Percentiles rank a stretch among this genome's conserved stretches.
These are phyloP conservation scores for Didymella arachidicola DNA, from an alignment of 2,329 filamentous ascomycete species.

Conservation along the genomic window DNA sequence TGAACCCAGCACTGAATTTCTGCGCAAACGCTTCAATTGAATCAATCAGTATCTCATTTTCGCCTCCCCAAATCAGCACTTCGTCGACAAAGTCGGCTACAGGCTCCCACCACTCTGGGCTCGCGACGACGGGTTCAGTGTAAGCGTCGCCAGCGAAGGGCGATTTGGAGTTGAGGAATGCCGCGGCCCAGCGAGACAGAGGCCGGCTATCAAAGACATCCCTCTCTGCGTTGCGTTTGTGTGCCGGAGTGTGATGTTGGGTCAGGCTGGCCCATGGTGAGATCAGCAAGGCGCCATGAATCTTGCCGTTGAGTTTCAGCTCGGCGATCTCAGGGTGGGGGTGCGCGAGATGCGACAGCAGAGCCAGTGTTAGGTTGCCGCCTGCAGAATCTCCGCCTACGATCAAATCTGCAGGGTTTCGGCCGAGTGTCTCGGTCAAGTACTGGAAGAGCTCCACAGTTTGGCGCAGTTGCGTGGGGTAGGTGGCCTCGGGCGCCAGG, in stretches of 20 bases:
- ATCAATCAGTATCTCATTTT: constrained; percentile 64
- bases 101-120: constrained; percentile 62
- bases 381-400: constrained; percentile 64
- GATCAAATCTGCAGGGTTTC: constrained; percentile 53
- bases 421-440: constrained; percentile 50
- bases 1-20: constrained; percentile 56
- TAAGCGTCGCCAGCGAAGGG: constrained; percentile 62
- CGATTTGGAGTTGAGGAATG: constrained; percentile 55
- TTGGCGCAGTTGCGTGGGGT: constrained; percentile 60
- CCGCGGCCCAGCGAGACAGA: constrained; percentile 56
- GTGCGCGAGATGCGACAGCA: constrained; percentile 63
- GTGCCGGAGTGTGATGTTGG: constrained; percentile 54
- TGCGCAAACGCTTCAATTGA: constrained; percentile 61
- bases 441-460: constrained; percentile 55
- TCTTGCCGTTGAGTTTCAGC: constrained; percentile 52
- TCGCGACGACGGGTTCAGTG: constrained; percentile 60
- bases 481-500: constrained; percentile 58
- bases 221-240: constrained; percentile 57
- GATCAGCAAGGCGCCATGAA: constrained; percentile 63
- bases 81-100: constrained; percentile 56
- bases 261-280: constrained; percentile 65
- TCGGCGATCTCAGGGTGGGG: constrained; percentile 62
- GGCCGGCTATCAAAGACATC: constrained; percentile 58
- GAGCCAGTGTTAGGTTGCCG: constrained; percentile 56
- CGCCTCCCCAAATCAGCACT: constrained; percentile 63